phyloP scores from a whole-genome alignment of 2,329 filamentous ascomycete species.

The Phialophora expanda region DNA sequence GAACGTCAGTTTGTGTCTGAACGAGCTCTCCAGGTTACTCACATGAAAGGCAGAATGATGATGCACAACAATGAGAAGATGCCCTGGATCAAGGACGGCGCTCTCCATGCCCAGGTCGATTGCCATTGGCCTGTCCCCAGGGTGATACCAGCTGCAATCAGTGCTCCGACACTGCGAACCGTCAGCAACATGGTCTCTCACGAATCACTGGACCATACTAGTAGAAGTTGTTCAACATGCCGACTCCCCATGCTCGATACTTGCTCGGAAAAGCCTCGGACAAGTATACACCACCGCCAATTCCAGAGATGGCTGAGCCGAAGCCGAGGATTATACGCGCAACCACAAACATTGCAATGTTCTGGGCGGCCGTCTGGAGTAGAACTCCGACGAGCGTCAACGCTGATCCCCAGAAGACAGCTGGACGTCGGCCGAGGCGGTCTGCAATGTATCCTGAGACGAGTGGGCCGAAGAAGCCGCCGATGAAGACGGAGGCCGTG shows the following conservation, averaged over 20 bases:
- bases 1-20: neutral
- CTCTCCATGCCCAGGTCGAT: conserved; percentile 27
- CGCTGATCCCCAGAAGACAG: conserved; percentile 43
- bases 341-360: conserved; percentile 46
- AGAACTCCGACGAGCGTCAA: conserved; percentile 64
- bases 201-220: neutral
- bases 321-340: conserved; percentile 24
- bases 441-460: conserved; percentile 43
- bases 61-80: conserved; percentile 41
- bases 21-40: conserved; percentile 23
- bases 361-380: conserved; percentile 63
- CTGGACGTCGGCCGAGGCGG: conserved; percentile 24
- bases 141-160: conserved; percentile 57
- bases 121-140: conserved; percentile 45
- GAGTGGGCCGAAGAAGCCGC: conserved; percentile 47
- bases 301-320: conserved; percentile 1
- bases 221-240: conserved; percentile 17
- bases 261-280: conserved; percentile 15
- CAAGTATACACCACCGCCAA: conserved; percentile 15
- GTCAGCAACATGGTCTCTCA: neutral
- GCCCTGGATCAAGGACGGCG: conserved; percentile 21
- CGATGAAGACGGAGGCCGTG: conserved; percentile 39
- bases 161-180: conserved; percentile 42
- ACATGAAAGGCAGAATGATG: conserved; percentile 46
- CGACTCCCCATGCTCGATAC: conserved; percentile 12